phyloP scores from a whole-genome alignment of 768 basidiomycete genomes.

The Boletus reticulatus region DNA sequence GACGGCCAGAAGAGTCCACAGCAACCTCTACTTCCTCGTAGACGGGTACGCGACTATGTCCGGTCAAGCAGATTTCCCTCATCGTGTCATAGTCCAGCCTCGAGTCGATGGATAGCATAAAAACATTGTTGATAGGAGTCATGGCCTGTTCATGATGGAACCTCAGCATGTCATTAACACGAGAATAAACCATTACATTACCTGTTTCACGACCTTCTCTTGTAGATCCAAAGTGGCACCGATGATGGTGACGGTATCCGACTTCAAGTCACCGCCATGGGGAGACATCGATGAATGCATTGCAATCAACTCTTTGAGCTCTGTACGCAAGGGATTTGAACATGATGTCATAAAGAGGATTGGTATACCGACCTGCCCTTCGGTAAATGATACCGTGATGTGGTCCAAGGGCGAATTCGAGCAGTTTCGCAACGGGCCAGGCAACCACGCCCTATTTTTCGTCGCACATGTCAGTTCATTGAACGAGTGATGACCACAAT shows the following conservation, averaged over 20 bases:
- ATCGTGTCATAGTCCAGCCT: constrained; percentile 79
- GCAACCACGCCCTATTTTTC: constrained; percentile 59
- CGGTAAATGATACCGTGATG: constrained; percentile 93
- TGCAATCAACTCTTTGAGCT: constrained; percentile 88
- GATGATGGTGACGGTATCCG: constrained; percentile 86
- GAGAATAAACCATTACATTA: constrained; percentile 8
- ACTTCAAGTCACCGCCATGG: constrained; percentile 82
- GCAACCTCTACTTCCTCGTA: constrained; percentile 74
- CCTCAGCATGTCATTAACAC: not conserved
- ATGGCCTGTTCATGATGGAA: constrained; percentile 50
- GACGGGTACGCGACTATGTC: constrained; percentile 83
- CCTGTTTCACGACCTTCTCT: constrained; percentile 77
- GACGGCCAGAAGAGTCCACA: constrained; percentile 33
- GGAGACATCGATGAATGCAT: constrained; percentile 74
- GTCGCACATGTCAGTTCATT: not conserved
- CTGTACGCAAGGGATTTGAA: constrained; percentile 27
- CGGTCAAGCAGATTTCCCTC: constrained; percentile 71
- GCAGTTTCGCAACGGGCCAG: constrained; percentile 84
- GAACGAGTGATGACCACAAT: not conserved
- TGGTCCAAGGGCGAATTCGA: constrained; percentile 73
- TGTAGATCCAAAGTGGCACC: constrained; percentile 88
- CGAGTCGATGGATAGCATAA: constrained; percentile 87
- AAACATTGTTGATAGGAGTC: constrained; percentile 77
- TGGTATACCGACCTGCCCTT: constrained; percentile 47
- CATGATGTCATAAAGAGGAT: not conserved